Conservation (phyloP, 495 filamentous ascomycete species). For the Hyphodiscus hymeniophilus region DNA sequence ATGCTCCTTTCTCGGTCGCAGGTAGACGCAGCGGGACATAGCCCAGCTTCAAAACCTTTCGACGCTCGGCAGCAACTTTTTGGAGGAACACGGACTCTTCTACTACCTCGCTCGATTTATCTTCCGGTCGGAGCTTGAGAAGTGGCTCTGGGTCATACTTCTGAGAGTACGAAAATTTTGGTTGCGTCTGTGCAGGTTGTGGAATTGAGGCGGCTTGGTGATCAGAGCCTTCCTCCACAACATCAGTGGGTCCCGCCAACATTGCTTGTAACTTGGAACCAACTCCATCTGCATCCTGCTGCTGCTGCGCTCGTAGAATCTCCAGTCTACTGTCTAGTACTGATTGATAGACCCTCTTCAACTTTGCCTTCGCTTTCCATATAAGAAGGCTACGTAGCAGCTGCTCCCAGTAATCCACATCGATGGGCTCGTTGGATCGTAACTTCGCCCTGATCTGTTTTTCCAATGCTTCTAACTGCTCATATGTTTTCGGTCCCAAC, state of each 20-base stretch:
- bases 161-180: slow-evolving; percentile 24
- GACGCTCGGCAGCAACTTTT: slow-evolving; percentile 50
- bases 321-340: slow-evolving; percentile 69
- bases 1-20: slow-evolving; percentile 20
- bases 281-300: slow-evolving; percentile 58
- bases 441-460: slow-evolving; percentile 77
- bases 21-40: slow-evolving; percentile 57
- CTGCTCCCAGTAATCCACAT: slow-evolving; percentile 97
- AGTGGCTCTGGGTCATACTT: slow-evolving; percentile 63
- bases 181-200: slow-evolving; percentile 17
- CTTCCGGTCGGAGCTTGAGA: slow-evolving; percentile 58
- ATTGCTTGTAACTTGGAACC: slow-evolving; percentile 44
- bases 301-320: slow-evolving; percentile 57
- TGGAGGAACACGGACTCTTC: slow-evolving; percentile 56
- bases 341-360: slow-evolving; percentile 71
- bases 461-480: slow-evolving; percentile 78
- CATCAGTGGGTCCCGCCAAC: slow-evolving; percentile 27
- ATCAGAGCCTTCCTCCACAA: slow-evolving; percentile 25
- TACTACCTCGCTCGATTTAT: slow-evolving; percentile 54
- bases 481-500: slow-evolving; percentile 75
- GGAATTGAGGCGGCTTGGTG: slow-evolving; percentile 13
- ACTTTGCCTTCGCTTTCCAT: slow-evolving; percentile 84
- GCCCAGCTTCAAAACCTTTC: slow-evolving; percentile 58
- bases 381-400: slow-evolving; percentile 75
- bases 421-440: slow-evolving; percentile 81